A percentile compares a stretch with the other conserved stretches of the same genome.
These are phyloP conservation scores for Dendrothele bispora DNA, from an alignment of 768 basidiomycete genomes.

Conservation along the genomic window DNA sequence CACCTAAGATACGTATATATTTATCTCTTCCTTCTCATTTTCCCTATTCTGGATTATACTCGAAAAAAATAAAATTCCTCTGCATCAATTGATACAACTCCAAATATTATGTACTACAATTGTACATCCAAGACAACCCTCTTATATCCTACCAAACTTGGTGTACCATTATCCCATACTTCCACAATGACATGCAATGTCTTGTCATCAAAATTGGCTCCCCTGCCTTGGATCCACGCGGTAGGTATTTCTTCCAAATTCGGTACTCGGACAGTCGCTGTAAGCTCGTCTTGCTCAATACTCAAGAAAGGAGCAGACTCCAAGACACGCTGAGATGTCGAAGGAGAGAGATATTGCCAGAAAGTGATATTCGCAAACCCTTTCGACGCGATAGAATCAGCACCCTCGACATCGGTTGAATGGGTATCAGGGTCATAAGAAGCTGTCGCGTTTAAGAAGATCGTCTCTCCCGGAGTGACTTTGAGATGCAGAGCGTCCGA, in stretches of 20 bases:
- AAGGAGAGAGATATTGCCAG: conserved; percentile 9
- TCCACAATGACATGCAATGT: conserved; percentile 12
- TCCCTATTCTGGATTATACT: too few relatives aligned
- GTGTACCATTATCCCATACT: conserved; percentile 8
- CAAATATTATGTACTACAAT: too few relatives aligned
- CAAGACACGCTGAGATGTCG: neutral
- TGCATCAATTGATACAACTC: too few relatives aligned
- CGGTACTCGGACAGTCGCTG: neutral
- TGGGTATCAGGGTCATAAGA: conserved; percentile 12
- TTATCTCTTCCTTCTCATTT: too few relatives aligned
- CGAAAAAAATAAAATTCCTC: too few relatives aligned
- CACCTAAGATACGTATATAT: too few relatives aligned
- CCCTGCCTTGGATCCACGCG: neutral
- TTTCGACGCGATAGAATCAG: neutral
- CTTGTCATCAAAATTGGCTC: conserved; percentile 9
- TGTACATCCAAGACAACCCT: conserved; percentile 7
- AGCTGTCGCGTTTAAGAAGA: neutral
- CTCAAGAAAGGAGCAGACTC: neutral
- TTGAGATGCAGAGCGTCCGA: neutral
- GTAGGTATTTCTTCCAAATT: neutral
- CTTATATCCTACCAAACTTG: conserved; percentile 12
- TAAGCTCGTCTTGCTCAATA: neutral
- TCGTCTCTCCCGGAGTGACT: neutral
- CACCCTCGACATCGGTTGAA: neutral
- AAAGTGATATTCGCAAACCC: conserved; percentile 1